These are phyloP conservation scores for Kodamaea alishanica DNA, from an alignment of 1,139 yeast species.

Conservation along the genomic window DNA sequence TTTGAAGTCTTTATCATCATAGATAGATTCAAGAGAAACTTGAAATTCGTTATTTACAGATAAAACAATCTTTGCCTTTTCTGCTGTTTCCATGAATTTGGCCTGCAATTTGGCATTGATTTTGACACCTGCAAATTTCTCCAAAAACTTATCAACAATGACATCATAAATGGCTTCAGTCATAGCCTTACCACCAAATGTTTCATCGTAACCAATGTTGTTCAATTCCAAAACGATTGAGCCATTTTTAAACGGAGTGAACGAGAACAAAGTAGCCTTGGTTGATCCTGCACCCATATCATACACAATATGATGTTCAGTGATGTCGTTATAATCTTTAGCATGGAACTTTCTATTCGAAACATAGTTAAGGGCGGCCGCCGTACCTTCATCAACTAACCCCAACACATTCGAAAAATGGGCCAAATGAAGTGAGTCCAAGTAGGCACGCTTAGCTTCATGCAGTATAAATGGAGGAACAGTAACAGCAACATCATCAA, in stretches of 20 bases:
- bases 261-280: conserved; percentile 75
- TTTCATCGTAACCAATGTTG: conserved; percentile 64
- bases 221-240: conserved; percentile 55
- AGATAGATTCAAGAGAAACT: conserved; percentile 66
- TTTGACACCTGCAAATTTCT: conserved; percentile 35
- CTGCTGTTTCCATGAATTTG: conserved; percentile 77
- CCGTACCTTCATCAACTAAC: conserved; percentile 83
- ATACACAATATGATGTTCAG: conserved; percentile 67
- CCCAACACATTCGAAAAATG: conserved; percentile 59
- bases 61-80: conserved; percentile 77
- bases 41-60: conserved; percentile 82
- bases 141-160: conserved; percentile 54
- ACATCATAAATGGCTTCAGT: conserved; percentile 63
- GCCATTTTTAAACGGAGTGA: conserved; percentile 43
- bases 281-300: conserved; percentile 96
- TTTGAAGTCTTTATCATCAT: conserved; percentile 70
- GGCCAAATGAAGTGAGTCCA: conserved; percentile 71
- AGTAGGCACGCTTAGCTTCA: conserved; percentile 64
- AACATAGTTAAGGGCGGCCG: conserved; percentile 79
- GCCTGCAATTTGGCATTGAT: conserved; percentile 53
- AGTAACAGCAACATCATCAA: conserved; percentile 68
- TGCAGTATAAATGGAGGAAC: conserved; percentile 71
- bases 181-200: conserved; percentile 71
- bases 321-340: conserved; percentile 31
- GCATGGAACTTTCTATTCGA: conserved; percentile 45